A percentile compares a stretch with the other conserved stretches of the same genome.
Conservation (phyloP, 1,139 yeast genomes). For the Debaryomycetaceae sp. region DNA sequence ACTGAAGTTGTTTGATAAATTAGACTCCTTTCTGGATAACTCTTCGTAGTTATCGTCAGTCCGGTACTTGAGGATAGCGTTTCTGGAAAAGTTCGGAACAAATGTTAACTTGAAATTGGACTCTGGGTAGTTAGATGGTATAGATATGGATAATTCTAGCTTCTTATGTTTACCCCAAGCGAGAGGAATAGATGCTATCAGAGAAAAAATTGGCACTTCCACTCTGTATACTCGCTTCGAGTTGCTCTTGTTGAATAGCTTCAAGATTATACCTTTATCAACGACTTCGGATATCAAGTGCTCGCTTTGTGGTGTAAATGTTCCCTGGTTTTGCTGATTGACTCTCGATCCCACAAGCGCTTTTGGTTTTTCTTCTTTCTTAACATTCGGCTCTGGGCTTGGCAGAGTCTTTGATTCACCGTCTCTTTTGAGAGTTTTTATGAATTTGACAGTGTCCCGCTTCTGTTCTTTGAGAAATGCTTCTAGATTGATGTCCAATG, state of each 20-base stretch:
- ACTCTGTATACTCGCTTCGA: conserved; percentile 20
- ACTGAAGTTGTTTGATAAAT: conserved; percentile 19
- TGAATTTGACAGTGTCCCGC: conserved; percentile 39
- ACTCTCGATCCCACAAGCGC: background rate
- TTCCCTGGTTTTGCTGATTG: background rate
- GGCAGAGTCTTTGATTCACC: conserved; percentile 3
- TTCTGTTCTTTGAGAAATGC: conserved; percentile 55
- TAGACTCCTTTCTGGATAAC: conserved; percentile 19
- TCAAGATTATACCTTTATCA: conserved; percentile 19
- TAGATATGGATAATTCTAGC: conserved; percentile 17
- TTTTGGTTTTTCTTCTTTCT: background rate
- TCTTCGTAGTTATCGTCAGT: conserved; percentile 10
- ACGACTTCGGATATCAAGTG: conserved; percentile 19
- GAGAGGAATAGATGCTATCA: conserved; percentile 12
- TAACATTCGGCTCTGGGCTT: background rate
- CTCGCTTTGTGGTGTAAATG: conserved; percentile 11
- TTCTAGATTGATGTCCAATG: conserved; percentile 59
- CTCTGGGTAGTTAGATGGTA: conserved; percentile 23
- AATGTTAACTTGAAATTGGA: conserved; percentile 14
- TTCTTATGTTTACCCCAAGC: conserved; percentile 17
- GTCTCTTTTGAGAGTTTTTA: conserved; percentile 13
- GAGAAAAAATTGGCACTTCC: conserved; percentile 18
- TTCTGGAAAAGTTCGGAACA: conserved; percentile 22
- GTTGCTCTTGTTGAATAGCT: conserved; percentile 21
- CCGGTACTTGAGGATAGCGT: conserved; percentile 17